Base-by-base conservation (phyloP, 192 early-diverging fungal species). In the Coemansia furcata region DNA sequence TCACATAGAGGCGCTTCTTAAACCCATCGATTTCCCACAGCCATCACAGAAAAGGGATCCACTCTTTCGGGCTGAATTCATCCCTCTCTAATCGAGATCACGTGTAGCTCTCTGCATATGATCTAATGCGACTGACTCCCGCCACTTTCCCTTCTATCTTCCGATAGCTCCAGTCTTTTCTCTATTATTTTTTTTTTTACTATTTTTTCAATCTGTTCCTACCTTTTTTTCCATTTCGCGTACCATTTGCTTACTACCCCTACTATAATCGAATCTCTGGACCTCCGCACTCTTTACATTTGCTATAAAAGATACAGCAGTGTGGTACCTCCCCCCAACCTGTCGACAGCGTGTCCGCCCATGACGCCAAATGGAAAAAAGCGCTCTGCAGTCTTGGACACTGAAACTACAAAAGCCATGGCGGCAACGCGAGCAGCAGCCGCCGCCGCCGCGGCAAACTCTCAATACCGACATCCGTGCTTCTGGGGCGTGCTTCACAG, bases 401-500 rank as follows among this genome's bases (percentile, higher is more conserved):
- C 67, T 47, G 67, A 60, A 55, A 32, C 29, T 32, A 55, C 69
- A 50, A 39, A 47, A 67, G 32, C 37, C 46, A 26, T 4, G 49
- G 30, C 59, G 6, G 30, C 49, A 58, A 32, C 43, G 60, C 35
- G 39, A 59, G 21, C 62, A 38, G n/a, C 71, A 54, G 43, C 39
- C n/a, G n/a, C n/a, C n/a, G n/a, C n/a, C n/a, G n/a, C n/a, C n/a
- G n/a, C n/a, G 46, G 38, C 46, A 43, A 3, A 63, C 55, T 33
- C 52, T 17, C 17, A 55, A 4, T 54, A 17, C 61, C 55, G 49
- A 23, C 77, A 73, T 60, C 80, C 80, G 55, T 83, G 80, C 55
- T 83, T 83, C 65, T 83, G 80, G 80, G 67, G 72, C 36, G 80
- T 83, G 49, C 72, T 83, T 40, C 69, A 77, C 63, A 66, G 75